Evolutionary conservation across 306 rosid genomes (phyloP).

Genomic region (Cajanus cajan): DNA sequence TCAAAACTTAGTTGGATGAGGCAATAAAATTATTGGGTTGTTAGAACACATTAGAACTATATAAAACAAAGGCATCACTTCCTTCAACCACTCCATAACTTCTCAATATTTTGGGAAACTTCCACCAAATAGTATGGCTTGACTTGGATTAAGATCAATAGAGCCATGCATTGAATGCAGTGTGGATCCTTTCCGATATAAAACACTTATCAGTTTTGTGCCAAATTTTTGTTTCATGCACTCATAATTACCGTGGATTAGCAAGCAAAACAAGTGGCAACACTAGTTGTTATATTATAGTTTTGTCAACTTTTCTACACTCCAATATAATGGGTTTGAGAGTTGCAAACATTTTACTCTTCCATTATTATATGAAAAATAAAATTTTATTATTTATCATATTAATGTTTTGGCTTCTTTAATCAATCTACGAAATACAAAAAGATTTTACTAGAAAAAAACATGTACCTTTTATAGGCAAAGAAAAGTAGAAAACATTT

Average conservation of each 20-base stretch:
- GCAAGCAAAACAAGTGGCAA: neutral
- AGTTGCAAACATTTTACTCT: neutral
- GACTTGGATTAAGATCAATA: too few relatives aligned
- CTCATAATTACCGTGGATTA: neutral
- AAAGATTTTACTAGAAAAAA: neutral
- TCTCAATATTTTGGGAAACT: too few relatives aligned
- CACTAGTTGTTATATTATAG: slow-evolving; percentile 19
- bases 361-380: neutral
- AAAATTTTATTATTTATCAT: neutral
- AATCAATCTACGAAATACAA: neutral
- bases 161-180: too few relatives aligned
- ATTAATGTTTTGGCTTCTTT: neutral
- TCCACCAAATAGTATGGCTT: too few relatives aligned
- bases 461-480: neutral
- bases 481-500: neutral
- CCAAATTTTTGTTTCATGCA: slow-evolving; percentile 15
- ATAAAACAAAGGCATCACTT: too few relatives aligned
- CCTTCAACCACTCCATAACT: too few relatives aligned
- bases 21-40: too few relatives aligned
- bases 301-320: slow-evolving; percentile 13
- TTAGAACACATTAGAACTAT: too few relatives aligned
- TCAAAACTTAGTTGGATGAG: too few relatives aligned
- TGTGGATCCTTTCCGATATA: neutral
- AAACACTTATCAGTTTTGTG: neutral
- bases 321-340: neutral